Evolutionary conservation across 208 protist genomes (phyloP).

Genomic region (Acanthamoeba sp.): DNA sequence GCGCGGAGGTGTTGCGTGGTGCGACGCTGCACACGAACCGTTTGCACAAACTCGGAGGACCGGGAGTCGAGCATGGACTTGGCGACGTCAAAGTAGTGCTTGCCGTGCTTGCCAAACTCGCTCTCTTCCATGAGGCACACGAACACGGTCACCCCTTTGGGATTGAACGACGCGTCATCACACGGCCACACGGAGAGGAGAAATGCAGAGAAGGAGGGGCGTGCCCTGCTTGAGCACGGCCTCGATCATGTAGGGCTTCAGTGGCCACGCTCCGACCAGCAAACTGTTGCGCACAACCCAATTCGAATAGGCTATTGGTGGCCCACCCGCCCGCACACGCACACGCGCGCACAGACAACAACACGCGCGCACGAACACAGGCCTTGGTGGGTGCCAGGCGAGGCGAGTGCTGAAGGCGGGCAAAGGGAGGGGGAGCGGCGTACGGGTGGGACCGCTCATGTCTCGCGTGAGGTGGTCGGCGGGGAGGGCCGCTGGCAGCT

Average conservation of each 20-base stretch:
- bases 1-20: background rate
- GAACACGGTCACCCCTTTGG: slow-evolving; percentile 42
- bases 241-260: slow-evolving; percentile 58
- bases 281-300: slow-evolving; percentile 23
- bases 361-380: too few species aligned
- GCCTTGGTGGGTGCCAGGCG: too few species aligned
- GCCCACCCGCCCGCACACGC: background rate
- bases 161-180: background rate
- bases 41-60: slow-evolving; percentile 15
- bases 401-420: background rate
- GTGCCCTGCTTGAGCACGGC: slow-evolving; percentile 34
- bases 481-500: background rate
- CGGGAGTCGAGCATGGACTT: slow-evolving; percentile 22
- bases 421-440: background rate
- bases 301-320: slow-evolving; percentile 21
- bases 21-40: background rate
- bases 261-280: slow-evolving; percentile 14
- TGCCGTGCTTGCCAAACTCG: slow-evolving; percentile 61
- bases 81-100: slow-evolving; percentile 64
- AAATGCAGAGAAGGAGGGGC: background rate
- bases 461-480: slow-evolving; percentile 5
- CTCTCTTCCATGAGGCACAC: slow-evolving; percentile 65
- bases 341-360: too few species aligned
- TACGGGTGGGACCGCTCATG: slow-evolving; percentile 63
- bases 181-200: background rate